A percentile compares a stretch with the other conserved stretches of the same genome.
These are phyloP conservation scores for Lasiodiplodia citricola DNA, from an alignment of 2,329 filamentous ascomycete genomes.

Conservation along the genomic window DNA sequence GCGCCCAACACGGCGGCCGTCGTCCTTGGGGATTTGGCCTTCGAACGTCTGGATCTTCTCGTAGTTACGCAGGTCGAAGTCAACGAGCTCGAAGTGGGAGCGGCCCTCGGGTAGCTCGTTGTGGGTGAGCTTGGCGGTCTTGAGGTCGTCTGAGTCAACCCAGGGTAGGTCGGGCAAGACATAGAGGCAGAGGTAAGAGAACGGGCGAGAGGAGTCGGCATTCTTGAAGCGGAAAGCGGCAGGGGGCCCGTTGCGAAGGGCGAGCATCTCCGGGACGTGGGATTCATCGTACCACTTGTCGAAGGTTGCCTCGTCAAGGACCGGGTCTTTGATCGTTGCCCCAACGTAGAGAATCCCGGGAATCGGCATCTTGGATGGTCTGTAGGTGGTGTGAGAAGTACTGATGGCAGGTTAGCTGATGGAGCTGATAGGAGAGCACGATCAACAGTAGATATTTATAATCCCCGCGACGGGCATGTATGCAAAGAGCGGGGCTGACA, in stretches of 20 bases:
- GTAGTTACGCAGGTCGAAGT: conserved; percentile 10
- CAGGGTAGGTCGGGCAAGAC: not conserved
- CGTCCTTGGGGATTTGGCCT: conserved; percentile 11
- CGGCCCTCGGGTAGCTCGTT: not conserved
- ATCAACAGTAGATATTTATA: not conserved
- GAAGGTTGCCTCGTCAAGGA: conserved; percentile 25
- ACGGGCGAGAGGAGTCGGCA: not conserved
- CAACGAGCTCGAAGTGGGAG: not conserved
- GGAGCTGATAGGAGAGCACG: not conserved
- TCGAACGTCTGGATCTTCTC: conserved; percentile 23
- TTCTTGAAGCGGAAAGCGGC: conserved; percentile 28
- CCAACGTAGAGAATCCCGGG: conserved; percentile 21
- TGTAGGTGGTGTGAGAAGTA: not conserved
- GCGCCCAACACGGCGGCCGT: not conserved
- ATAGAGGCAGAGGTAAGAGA: conserved; percentile 9
- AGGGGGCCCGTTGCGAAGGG: conserved; percentile 12
- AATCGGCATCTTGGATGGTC: conserved; percentile 4
- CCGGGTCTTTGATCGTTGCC: conserved; percentile 23
- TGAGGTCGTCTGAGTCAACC: not conserved
- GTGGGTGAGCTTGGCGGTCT: not conserved
- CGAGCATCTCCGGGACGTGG: conserved; percentile 25
- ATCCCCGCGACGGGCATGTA: not conserved
- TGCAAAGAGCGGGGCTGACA: conserved; percentile 2
- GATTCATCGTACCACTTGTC: conserved; percentile 28
- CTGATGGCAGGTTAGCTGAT: not conserved